phyloP scores from a whole-genome alignment of 2,329 filamentous ascomycete species.

The Ophiostoma perfectum region DNA sequence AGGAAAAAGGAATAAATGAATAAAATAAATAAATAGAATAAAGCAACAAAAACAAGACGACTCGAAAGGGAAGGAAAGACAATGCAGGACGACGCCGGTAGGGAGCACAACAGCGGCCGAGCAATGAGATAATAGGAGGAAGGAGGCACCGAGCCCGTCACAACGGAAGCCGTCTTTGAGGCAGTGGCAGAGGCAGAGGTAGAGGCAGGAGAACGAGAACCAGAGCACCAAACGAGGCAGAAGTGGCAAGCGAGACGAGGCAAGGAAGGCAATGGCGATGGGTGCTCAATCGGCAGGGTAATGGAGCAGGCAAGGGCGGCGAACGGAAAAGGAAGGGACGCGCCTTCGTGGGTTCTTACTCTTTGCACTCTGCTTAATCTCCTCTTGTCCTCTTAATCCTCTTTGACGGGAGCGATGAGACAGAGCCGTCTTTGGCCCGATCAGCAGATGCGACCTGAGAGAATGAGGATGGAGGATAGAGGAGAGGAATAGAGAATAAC shows the following conservation, averaged over 20 bases:
- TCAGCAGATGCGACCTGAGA: not conserved
- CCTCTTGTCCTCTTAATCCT: not conserved
- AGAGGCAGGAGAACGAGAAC: too few relatives aligned
- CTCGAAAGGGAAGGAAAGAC: not conserved
- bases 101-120: conserved; percentile 5
- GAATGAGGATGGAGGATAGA: not conserved
- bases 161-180: not conserved
- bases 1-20: not conserved
- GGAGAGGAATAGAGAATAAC: too few relatives aligned
- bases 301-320: not conserved
- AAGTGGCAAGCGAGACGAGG: not conserved
- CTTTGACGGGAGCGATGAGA: conserved; percentile 1
- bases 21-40: not conserved
- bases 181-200: not conserved
- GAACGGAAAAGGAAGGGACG: conserved; percentile 1
- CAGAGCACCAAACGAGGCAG: too few relatives aligned
- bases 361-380: too few relatives aligned
- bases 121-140: conserved; percentile 7
- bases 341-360: not conserved
- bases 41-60: not conserved
- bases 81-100: not conserved
- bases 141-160: not conserved
- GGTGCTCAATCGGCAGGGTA: not conserved
- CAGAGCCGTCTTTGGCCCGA: not conserved
- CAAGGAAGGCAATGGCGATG: not conserved